Evolutionary conservation across 179 eudicot genomes (phyloP), one percentile per base, ranked within the genome.

Genomic region (Patellifolia procumbens): DNA sequence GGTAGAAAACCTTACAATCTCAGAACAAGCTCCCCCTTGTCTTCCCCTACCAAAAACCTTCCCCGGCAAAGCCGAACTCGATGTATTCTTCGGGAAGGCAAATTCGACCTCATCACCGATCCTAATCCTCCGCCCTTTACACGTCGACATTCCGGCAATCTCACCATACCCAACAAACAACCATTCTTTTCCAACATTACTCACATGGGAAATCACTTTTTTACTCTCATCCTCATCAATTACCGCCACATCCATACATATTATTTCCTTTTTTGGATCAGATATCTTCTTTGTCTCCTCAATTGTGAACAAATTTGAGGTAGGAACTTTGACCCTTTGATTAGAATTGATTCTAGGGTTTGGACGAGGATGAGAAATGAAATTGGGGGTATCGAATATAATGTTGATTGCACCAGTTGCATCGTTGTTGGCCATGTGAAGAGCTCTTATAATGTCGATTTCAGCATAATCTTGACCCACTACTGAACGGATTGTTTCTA

Each of bases 341-440:
- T 37, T 72, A 3, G 78, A 37, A 81, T 48, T 81, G 75, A 58
- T 55, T 74, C 74, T 81, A 77, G 78, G 86, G 79, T 72, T 83
- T 79, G 79, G 79, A 68, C 75, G 77, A 75, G 73, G 73, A 74
- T 73, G 78, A 68, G 79, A 34, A 69, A 73, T 84, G 73, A 84
- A 84, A 60, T 76, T 91, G 39, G 98, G 97, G 81, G 93, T 85
- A 74, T 94, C 97, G 63, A 92, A 85, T 20, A 94, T 88, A 19
- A 94, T 91, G 88, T 94, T 94, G 60, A 94, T 88, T 48, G 99
- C 99, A n/a, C 90, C 95, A 3, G 97, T 90, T 28, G 86, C 86
- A 15, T 95, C 93, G 68, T 93, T 85, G 17, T 93, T 92, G 20
- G 98, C 88, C 98, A 94, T 80, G 81, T 94, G 98, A 73, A 94